phyloP scores from a whole-genome alignment of 768 basidiomycete species.

The Pleurotus tuoliensis region DNA sequence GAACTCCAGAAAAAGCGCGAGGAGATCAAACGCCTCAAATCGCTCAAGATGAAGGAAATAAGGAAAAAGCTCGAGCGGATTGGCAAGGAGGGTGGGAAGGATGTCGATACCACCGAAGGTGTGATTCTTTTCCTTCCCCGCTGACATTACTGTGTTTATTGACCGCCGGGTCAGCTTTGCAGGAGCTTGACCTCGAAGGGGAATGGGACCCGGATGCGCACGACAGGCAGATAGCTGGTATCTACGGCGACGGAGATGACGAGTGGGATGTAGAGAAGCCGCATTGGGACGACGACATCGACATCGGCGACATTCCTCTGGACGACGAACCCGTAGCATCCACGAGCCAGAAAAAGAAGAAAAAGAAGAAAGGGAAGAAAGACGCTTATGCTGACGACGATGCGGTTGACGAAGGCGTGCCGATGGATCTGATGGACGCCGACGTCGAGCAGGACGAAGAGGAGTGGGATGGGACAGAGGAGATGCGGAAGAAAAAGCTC shows the following conservation, averaged over 20 bases:
- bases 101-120: conserved; percentile 35
- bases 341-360: conserved; percentile 31
- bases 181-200: conserved; percentile 78
- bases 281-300: conserved; percentile 87
- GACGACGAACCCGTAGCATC: conserved; percentile 31
- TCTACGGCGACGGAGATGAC: conserved; percentile 53
- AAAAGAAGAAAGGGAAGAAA: conserved; percentile 57
- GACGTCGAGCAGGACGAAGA: conserved; percentile 47
- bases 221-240: conserved; percentile 73
- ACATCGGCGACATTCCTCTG: conserved; percentile 61
- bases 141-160: background rate
- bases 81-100: conserved; percentile 63
- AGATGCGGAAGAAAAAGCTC: conserved; percentile 78
- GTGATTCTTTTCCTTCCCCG: conserved; percentile 2
- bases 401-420: conserved; percentile 51
- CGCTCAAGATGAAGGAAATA: conserved; percentile 82
- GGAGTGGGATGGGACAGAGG: conserved; percentile 88
- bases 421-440: conserved; percentile 51
- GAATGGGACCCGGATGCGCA: conserved; percentile 91
- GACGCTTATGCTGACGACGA: conserved; percentile 33
- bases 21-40: conserved; percentile 76
- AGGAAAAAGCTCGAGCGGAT: conserved; percentile 72
- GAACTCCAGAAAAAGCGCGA: conserved; percentile 71
- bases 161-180: conserved; percentile 40
- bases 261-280: conserved; percentile 59